phyloP scores from a whole-genome alignment of 208 protist species.

The Trypanosoma boissoni region DNA sequence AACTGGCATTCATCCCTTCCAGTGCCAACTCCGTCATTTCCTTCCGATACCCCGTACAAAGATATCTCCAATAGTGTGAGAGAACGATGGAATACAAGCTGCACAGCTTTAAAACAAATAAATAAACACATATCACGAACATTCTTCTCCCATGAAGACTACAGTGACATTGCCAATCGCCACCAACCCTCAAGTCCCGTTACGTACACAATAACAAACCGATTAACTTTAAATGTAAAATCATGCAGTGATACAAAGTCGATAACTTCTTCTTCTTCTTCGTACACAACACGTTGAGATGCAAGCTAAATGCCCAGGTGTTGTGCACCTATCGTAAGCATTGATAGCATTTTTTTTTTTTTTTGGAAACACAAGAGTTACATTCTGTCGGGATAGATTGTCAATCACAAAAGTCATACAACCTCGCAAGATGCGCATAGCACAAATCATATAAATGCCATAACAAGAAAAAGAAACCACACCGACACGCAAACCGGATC shows the following conservation, averaged over 20 bases:
- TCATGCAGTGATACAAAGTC: conserved; percentile 61
- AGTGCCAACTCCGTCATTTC: conserved; percentile 56
- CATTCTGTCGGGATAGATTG: conserved; percentile 54
- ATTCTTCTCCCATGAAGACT: too few species aligned
- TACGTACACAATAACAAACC: conserved; percentile 59
- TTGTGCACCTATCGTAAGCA: conserved; percentile 61
- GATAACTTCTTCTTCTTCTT: conserved; percentile 67
- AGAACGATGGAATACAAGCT: too few species aligned
- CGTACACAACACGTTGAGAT: conserved; percentile 38
- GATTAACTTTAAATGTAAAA: conserved; percentile 74
- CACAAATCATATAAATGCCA: conserved; percentile 62
- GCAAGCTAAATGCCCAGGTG: conserved; percentile 50
- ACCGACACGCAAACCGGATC: conserved; percentile 62
- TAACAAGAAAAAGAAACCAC: conserved; percentile 59
- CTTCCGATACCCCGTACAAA: conserved; percentile 73
- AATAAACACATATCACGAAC: conserved; percentile 78
- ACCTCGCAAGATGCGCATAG: conserved; percentile 58
- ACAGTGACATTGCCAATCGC: conserved; percentile 74
- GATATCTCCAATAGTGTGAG: conserved; percentile 75
- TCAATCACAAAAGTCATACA: conserved; percentile 54
- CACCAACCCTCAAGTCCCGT: conserved; percentile 79
- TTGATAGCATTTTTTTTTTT: conserved; percentile 43
- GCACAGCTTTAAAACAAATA: conserved; percentile 74
- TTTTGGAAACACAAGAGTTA: conserved; percentile 64
- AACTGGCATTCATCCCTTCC: conserved; percentile 38